Conservation (phyloP, 1,139 yeast genomes). For the Schizosaccharomyces versatilis region DNA sequence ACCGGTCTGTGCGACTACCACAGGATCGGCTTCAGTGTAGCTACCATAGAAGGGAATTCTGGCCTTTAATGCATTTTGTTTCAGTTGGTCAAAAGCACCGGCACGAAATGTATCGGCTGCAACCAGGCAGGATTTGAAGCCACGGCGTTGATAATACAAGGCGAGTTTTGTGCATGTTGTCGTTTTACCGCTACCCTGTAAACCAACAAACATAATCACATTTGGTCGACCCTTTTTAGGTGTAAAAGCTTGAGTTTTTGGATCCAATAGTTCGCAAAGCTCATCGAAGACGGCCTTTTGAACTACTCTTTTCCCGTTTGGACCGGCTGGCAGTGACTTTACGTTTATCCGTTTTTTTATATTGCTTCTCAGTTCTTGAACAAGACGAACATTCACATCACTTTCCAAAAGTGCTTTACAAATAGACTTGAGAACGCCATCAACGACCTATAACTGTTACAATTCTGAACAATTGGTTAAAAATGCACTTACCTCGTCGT, state of each 20-base stretch:
- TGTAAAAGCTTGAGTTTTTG: slow-evolving; percentile 41
- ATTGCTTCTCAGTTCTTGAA: slow-evolving; percentile 51
- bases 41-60: slow-evolving; percentile 88
- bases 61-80: slow-evolving; percentile 91
- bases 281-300: slow-evolving; percentile 87
- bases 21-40: slow-evolving; percentile 89
- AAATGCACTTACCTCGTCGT: slow-evolving; percentile 23
- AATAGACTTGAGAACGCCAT: slow-evolving; percentile 59
- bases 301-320: slow-evolving; percentile 48
- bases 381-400: slow-evolving; percentile 76
- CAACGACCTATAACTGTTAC: slow-evolving; percentile 25
- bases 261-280: slow-evolving; percentile 63
- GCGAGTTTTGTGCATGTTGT: slow-evolving; percentile 94
- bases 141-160: slow-evolving; percentile 78
- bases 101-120: slow-evolving; percentile 99
- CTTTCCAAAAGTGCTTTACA: slow-evolving; percentile 76
- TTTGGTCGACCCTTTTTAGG: slow-evolving; percentile 59
- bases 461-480: background rate
- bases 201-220: slow-evolving; percentile 90
- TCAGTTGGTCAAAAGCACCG: slow-evolving; percentile 95
- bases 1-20: slow-evolving; percentile 74
- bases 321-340: slow-evolving; percentile 29
- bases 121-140: slow-evolving; percentile 82
- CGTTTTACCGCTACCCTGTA: slow-evolving; percentile 97
- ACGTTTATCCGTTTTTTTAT: slow-evolving; percentile 38